Percentiles rank a stretch among this genome's conserved stretches.
Conservation (phyloP, 129 eudicot species). For the Helianthus tuberosus region DNA sequence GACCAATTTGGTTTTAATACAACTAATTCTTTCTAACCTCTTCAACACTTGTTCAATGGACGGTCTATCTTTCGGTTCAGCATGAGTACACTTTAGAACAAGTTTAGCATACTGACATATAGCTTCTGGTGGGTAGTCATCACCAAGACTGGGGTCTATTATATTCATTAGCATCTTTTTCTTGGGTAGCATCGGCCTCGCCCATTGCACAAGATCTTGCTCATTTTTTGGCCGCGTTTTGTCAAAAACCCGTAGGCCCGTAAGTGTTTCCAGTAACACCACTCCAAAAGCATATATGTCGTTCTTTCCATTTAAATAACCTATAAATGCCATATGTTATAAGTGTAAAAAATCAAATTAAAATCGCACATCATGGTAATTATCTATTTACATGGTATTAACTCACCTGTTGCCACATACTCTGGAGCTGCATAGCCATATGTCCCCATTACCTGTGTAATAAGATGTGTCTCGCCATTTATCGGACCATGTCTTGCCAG, state of each 20-base stretch:
- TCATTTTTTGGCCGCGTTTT: constrained; percentile 16
- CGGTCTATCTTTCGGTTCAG: constrained; percentile 39
- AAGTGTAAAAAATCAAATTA: neutral
- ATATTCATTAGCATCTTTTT: constrained; percentile 32
- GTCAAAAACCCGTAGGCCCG: constrained; percentile 34
- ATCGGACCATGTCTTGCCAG: constrained; percentile 37
- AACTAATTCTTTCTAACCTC: constrained; percentile 26
- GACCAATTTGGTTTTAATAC: constrained; percentile 20
- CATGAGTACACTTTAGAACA: constrained; percentile 33
- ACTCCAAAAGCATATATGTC: constrained; percentile 57
- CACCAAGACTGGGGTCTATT: constrained; percentile 40
- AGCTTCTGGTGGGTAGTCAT: constrained; percentile 31
- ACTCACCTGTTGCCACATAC: constrained; percentile 40
- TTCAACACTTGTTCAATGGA: constrained; percentile 42
- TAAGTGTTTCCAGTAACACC: constrained; percentile 34
- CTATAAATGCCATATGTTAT: constrained; percentile 14
- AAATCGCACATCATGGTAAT: neutral
- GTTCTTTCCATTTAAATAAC: constrained; percentile 45
- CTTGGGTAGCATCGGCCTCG: constrained; percentile 30
- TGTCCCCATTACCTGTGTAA: constrained; percentile 36
- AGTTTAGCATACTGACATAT: constrained; percentile 28
- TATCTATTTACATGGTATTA: neutral
- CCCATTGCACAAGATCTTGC: constrained; percentile 38
- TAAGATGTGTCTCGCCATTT: constrained; percentile 32
- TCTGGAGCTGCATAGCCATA: constrained; percentile 50